Conservation (phyloP, 2,329 filamentous ascomycete species). For the Aurifilum marmelostoma region DNA sequence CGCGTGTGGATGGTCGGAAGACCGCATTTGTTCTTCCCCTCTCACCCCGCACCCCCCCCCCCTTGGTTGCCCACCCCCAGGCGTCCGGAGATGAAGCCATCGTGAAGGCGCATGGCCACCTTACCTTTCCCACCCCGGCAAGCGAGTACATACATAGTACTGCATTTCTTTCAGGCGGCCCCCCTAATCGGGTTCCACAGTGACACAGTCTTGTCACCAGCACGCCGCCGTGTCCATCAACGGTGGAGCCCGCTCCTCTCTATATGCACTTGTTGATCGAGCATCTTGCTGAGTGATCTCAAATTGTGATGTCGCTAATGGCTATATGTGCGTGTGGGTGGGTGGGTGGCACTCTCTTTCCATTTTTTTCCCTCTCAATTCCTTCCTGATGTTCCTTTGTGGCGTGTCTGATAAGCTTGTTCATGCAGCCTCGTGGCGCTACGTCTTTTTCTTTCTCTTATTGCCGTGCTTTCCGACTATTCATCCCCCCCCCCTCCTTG, state of each 20-base stretch:
- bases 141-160: background rate
- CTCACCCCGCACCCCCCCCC: background rate
- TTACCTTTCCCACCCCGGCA: constrained; percentile 15
- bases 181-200: background rate
- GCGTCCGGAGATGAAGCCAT: constrained; percentile 22
- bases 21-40: background rate
- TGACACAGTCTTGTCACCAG: background rate
- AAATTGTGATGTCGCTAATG: background rate
- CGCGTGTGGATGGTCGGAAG: background rate
- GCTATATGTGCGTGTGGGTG: background rate
- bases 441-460: background rate
- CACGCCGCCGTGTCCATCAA: constrained; percentile 9
- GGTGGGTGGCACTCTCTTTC: no score
- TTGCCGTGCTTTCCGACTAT: background rate
- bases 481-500: no score
- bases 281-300: constrained; percentile 8
- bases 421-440: background rate
- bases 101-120: constrained; percentile 14
- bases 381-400: background rate
- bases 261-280: background rate
- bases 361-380: no score
- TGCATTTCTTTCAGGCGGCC: background rate
- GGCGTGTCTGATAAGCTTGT: background rate
- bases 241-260: constrained; percentile 9
- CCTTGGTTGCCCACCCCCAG: background rate